Percentiles rank a stretch among this genome's conserved stretches.
Conservation (phyloP, 495 filamentous ascomycete species). For the Extremus antarcticus region DNA sequence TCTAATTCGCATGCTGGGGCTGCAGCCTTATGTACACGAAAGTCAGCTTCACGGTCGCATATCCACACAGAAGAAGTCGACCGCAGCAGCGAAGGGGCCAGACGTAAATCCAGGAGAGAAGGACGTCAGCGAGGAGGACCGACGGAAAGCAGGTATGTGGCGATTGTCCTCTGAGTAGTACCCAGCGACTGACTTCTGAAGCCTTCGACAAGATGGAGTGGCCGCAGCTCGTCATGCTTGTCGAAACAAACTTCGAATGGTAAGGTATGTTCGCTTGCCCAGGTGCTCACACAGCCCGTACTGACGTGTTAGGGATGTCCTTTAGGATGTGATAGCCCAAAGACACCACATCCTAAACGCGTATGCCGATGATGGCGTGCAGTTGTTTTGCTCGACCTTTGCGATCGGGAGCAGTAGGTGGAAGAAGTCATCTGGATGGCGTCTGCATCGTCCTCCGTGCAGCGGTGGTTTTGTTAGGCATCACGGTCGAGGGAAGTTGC, state of each 20-base stretch:
- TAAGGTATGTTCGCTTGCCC: no score
- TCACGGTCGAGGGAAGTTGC: no score
- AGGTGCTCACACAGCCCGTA: no score
- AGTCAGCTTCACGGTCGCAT: neutral
- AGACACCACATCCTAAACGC: no score
- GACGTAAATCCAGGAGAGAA: neutral
- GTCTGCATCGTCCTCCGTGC: no score
- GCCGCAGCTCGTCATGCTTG: slow-evolving; percentile 1
- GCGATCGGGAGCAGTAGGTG: no score
- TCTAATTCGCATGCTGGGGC: neutral
- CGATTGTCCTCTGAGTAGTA: neutral
- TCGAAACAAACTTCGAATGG: neutral
- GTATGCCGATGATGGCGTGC: no score
- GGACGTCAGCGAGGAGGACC: neutral
- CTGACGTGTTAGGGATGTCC: no score
- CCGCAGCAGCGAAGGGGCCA: neutral
- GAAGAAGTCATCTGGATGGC: no score
- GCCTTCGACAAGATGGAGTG: neutral
- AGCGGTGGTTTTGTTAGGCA: no score
- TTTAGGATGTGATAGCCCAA: no score
- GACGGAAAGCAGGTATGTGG: neutral
- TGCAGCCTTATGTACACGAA: neutral
- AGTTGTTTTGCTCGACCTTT: no score
- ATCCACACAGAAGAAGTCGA: neutral
- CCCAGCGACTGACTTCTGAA: neutral